phyloP scores from a whole-genome alignment of 192 early-diverging fungal genomes.

The Podila horticola region DNA sequence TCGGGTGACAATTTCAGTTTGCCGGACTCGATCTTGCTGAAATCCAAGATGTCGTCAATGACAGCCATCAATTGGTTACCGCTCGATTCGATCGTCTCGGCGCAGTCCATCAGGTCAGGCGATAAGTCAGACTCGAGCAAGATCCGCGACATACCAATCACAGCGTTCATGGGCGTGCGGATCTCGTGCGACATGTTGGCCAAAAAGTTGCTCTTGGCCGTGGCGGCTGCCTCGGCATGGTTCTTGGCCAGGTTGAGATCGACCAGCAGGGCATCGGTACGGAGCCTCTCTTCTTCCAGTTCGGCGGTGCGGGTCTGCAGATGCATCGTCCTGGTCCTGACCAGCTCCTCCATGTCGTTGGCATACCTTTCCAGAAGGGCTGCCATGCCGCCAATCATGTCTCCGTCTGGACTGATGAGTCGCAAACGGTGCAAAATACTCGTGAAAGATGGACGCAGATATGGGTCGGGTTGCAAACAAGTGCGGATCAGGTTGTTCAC shows the following conservation, averaged over 20 bases:
- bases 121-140: constrained; percentile 78
- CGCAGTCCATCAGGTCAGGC: constrained; percentile 73
- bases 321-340: constrained; percentile 50
- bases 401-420: constrained; percentile 43
- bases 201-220: constrained; percentile 68
- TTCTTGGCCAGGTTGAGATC: constrained; percentile 59
- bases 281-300: constrained; percentile 52
- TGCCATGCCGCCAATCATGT: constrained; percentile 57
- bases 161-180: constrained; percentile 79
- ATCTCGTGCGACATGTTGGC: constrained; percentile 83
- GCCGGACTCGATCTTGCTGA: constrained; percentile 85
- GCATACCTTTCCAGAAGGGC: constrained; percentile 55
- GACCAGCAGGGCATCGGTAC: constrained; percentile 42
- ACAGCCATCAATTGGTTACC: constrained; percentile 59
- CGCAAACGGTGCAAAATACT: constrained; percentile 35
- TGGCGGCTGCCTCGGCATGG: constrained; percentile 56
- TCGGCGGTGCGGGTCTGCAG: constrained; percentile 55
- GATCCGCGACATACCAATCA: constrained; percentile 75
- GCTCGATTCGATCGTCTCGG: constrained; percentile 55
- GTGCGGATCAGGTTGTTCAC: constrained; percentile 50
- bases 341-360: constrained; percentile 58
- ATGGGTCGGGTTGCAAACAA: constrained; percentile 34
- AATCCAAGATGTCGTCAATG: constrained; percentile 83
- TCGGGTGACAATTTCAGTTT: constrained; percentile 73
- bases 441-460: constrained; percentile 25